These are phyloP conservation scores for sweet orange (Citrus sinensis) DNA, from an alignment of 345 rosid genomes.

Conservation along the genomic window DNA sequence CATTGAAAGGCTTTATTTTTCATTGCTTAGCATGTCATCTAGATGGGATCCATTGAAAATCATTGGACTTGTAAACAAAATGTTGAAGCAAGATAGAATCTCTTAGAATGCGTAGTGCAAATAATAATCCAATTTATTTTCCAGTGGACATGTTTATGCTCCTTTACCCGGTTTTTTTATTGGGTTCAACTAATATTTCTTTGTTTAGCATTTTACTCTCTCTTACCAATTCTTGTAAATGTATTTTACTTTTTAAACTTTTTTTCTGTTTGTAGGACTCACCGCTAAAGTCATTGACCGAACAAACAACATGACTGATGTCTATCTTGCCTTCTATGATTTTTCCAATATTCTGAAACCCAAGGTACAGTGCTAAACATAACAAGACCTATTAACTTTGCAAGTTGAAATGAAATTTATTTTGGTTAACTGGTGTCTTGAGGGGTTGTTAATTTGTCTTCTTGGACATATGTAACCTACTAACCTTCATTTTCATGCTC, in stretches of 20 bases:
- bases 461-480: neutral
- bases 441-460: neutral
- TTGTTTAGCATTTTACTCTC: neutral
- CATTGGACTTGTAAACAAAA: neutral
- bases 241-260: no score
- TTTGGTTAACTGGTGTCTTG: neutral
- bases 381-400: neutral
- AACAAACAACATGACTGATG: slow-evolving; percentile 82
- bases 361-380: slow-evolving; percentile 43
- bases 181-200: neutral
- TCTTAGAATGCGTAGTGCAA: neutral
- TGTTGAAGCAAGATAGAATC: neutral
- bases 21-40: neutral
- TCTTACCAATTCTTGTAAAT: neutral
- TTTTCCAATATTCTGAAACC: slow-evolving; percentile 67
- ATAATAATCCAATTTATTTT: neutral
- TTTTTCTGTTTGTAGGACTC: slow-evolving; percentile 52
- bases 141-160: neutral
- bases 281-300: slow-evolving; percentile 82
- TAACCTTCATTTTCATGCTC: neutral
- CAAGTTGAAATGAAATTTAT: neutral
- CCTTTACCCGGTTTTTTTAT: neutral
- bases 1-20: neutral
- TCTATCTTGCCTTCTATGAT: slow-evolving; percentile 83
- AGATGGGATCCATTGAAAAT: neutral